Percentiles rank a stretch among this genome's conserved stretches.
Conservation (phyloP, 306 rosid genomes). For the Vicia sativa region DNA sequence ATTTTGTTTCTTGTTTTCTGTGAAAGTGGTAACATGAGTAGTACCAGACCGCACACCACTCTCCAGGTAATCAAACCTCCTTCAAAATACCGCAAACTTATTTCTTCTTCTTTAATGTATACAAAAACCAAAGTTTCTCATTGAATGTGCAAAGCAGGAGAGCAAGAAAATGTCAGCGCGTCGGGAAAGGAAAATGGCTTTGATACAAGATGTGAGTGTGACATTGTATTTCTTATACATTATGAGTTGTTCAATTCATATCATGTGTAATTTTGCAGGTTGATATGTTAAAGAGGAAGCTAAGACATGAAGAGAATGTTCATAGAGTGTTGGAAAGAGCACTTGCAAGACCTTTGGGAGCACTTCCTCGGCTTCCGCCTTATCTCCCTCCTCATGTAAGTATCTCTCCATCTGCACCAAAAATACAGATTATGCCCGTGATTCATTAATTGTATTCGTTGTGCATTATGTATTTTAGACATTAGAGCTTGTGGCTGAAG, state of each 20-base stretch:
- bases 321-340: constrained; percentile 96
- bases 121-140: constrained; percentile 17
- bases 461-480: constrained; percentile 53
- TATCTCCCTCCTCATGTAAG: constrained; percentile 71
- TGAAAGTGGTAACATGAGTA: too few relatives aligned
- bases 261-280: constrained; percentile 53
- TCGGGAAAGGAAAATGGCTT: constrained; percentile 77
- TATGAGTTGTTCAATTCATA: not conserved
- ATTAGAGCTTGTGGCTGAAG: constrained; percentile 89
- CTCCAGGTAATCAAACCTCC: constrained; percentile 58
- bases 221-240: constrained; percentile 6
- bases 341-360: constrained; percentile 86
- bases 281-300: constrained; percentile 91
- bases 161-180: constrained; percentile 52
- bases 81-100: constrained; percentile 58
- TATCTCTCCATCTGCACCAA: too few relatives aligned
- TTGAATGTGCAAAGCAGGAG: constrained; percentile 56
- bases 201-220: constrained; percentile 74
- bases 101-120: constrained; percentile 31
- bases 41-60: constrained; percentile 55
- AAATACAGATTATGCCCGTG: not conserved
- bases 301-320: constrained; percentile 93
- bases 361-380: constrained; percentile 97
- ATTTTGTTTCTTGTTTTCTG: constrained; percentile 51
- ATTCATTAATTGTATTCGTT: not conserved